phyloP scores from a whole-genome alignment of 192 early-diverging fungal genomes.

The Podila verticillata region DNA sequence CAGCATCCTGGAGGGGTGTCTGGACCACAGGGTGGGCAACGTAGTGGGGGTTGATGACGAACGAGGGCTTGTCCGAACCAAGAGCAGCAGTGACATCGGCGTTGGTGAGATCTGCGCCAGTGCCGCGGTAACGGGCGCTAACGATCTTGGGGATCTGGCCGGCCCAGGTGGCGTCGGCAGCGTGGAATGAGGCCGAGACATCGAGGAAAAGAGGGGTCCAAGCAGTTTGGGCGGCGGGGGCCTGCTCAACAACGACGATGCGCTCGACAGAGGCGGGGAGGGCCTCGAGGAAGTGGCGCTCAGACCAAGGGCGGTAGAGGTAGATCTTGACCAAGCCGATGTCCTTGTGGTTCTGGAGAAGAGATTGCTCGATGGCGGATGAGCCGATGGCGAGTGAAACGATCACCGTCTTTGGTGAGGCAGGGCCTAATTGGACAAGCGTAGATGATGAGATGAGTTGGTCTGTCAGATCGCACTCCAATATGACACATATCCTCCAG shows the following conservation, averaged over 20 bases:
- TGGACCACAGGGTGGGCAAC: slow-evolving; percentile 4
- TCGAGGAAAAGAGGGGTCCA: slow-evolving; percentile 91
- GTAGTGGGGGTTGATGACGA: slow-evolving; percentile 41
- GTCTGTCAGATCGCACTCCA: no score
- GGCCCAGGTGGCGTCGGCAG: slow-evolving; percentile 56
- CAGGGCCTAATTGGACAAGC: slow-evolving; percentile 43
- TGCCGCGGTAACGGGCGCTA: slow-evolving; percentile 60
- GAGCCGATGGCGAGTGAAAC: slow-evolving; percentile 79
- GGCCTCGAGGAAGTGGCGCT: slow-evolving; percentile 58
- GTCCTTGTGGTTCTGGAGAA: slow-evolving; percentile 43
- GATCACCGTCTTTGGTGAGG: slow-evolving; percentile 75
- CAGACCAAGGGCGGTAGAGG: slow-evolving; percentile 82
- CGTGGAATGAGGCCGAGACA: slow-evolving; percentile 76
- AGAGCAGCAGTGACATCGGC: slow-evolving; percentile 21
- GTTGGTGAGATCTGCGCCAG: slow-evolving; percentile 27
- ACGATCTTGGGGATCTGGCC: slow-evolving; percentile 50
- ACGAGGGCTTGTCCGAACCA: slow-evolving; percentile 22
- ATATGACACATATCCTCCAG: no score
- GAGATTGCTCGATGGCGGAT: slow-evolving; percentile 55
- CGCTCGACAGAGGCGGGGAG: slow-evolving; percentile 73
- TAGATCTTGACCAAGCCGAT: slow-evolving; percentile 81
- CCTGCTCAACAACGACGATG: slow-evolving; percentile 72
- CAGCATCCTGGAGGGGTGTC: slow-evolving; percentile 29
- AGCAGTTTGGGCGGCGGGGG: slow-evolving; percentile 63
- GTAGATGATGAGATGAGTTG: slow-evolving; percentile 15